Percentiles rank a stretch among this genome's conserved stretches.
Evolutionary conservation across 2,329 filamentous ascomycete genomes (phyloP).

Genomic region (Didymellaceae sp.): DNA sequence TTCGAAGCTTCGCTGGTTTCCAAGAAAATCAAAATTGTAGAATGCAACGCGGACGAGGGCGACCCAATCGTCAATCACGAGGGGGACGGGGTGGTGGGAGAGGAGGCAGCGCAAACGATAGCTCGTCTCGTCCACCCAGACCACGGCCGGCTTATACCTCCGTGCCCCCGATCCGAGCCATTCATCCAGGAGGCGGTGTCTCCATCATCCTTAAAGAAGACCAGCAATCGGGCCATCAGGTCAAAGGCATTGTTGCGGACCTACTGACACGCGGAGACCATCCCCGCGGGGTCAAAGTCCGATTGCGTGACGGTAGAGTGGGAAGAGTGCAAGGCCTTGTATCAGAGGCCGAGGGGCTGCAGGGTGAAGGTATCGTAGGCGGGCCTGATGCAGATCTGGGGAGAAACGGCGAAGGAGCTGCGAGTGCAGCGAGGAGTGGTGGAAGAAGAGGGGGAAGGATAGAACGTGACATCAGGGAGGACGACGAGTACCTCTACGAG

Average conservation of each 20-base stretch:
- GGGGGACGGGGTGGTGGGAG: constrained; percentile 14
- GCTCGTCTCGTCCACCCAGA: constrained; percentile 8
- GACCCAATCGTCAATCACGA: constrained; percentile 38
- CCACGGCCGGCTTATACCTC: constrained; percentile 19
- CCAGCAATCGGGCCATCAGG: constrained; percentile 75
- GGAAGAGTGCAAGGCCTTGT: constrained; percentile 74
- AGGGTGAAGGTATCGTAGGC: constrained; percentile 37
- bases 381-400: constrained; percentile 33
- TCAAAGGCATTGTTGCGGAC: constrained; percentile 69
- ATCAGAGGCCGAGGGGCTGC: constrained; percentile 24
- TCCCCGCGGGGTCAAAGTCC: constrained; percentile 79
- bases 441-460: constrained; percentile 24
- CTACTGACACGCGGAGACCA: constrained; percentile 77
- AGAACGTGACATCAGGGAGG: constrained; percentile 38
- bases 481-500: constrained; percentile 43
- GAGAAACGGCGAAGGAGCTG: constrained; percentile 31
- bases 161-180: constrained; percentile 28
- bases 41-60: constrained; percentile 29
- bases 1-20: no score
- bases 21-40: no score
- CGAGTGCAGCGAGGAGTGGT: constrained; percentile 11
- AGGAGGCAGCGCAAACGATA: constrained; percentile 7
- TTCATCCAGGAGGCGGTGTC: constrained; percentile 68
- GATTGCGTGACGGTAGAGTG: constrained; percentile 72
- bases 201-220: constrained; percentile 79